Evolutionary conservation across 345 rosid genomes (phyloP).

Genomic region (Syzygium grande): DNA sequence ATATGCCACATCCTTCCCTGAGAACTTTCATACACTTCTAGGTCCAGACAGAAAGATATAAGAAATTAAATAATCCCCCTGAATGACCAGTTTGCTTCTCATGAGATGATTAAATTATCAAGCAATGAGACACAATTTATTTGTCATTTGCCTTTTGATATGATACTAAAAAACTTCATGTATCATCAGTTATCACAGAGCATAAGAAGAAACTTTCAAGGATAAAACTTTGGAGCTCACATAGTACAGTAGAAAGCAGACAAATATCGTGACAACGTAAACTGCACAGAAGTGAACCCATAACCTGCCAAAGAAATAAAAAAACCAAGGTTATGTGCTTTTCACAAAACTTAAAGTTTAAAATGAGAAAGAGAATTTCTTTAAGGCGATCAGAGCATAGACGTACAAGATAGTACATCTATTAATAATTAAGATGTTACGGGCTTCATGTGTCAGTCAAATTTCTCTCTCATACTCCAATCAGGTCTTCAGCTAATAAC

Average conservation of each 20-base stretch:
- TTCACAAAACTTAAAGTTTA: not conserved
- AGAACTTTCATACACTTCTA: not conserved
- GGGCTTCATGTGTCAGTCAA: not conserved
- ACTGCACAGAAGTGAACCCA: conserved; percentile 90
- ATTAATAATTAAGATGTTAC: not conserved
- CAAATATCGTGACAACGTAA: conserved; percentile 60
- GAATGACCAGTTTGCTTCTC: not conserved
- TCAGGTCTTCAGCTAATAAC: not conserved
- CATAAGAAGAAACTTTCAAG: not conserved
- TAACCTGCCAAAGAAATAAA: conserved; percentile 42
- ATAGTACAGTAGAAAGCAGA: conserved; percentile 68
- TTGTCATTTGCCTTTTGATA: not conserved
- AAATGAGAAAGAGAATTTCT: not conserved
- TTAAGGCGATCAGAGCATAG: not conserved
- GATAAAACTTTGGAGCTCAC: conserved; percentile 27
- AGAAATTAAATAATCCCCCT: not conserved
- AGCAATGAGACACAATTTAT: not conserved
- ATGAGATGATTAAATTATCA: not conserved
- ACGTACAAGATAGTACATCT: not conserved
- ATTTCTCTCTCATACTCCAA: not conserved
- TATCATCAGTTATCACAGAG: not conserved
- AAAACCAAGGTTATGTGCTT: conserved; percentile 16
- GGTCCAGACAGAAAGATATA: not conserved
- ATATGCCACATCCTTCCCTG: not conserved
- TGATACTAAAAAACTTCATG: not conserved